phyloP scores from a whole-genome alignment of 2,329 filamentous ascomycete species.

The Paraphaeosphaeria minitans region DNA sequence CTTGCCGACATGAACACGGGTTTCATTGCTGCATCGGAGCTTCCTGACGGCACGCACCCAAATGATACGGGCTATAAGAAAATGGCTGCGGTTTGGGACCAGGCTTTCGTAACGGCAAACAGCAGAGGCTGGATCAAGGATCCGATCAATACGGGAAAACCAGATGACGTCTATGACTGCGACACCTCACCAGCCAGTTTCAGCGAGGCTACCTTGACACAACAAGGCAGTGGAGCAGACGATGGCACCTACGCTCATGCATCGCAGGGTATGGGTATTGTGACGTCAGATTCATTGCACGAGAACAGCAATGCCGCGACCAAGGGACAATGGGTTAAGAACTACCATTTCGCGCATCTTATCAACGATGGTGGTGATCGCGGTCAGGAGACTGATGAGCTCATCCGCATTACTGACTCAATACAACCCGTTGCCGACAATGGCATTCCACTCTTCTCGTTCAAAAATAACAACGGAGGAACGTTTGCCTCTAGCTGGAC shows the following conservation, averaged over 20 bases:
- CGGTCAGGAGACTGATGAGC: constrained; percentile 12
- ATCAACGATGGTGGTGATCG: constrained; percentile 9
- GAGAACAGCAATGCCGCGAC: constrained; percentile 6
- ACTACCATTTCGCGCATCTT: constrained; percentile 19
- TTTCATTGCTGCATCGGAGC: constrained; percentile 9
- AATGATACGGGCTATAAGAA: constrained; percentile 4
- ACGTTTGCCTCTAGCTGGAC: neutral
- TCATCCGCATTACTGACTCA: constrained; percentile 13
- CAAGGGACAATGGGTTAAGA: constrained; percentile 2
- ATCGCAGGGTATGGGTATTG: neutral
- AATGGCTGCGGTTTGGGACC: constrained; percentile 8
- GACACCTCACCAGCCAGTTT: constrained; percentile 1
- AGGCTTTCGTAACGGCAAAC: neutral
- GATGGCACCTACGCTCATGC: constrained; percentile 10
- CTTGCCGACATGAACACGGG: constrained; percentile 21
- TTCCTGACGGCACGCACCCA: constrained; percentile 2
- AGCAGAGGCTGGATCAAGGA: constrained; percentile 6
- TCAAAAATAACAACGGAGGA: constrained; percentile 5
- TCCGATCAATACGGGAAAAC: constrained; percentile 1
- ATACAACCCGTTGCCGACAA: constrained; percentile 2
- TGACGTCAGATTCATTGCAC: neutral
- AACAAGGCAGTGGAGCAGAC: constrained; percentile 4
- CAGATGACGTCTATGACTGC: constrained; percentile 1
- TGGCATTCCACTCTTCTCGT: constrained; percentile 1
- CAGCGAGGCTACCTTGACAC: constrained; percentile 1